phyloP scores from a whole-genome alignment of 1,284 basidiomycete genomes.

The Golubevia sp. region DNA sequence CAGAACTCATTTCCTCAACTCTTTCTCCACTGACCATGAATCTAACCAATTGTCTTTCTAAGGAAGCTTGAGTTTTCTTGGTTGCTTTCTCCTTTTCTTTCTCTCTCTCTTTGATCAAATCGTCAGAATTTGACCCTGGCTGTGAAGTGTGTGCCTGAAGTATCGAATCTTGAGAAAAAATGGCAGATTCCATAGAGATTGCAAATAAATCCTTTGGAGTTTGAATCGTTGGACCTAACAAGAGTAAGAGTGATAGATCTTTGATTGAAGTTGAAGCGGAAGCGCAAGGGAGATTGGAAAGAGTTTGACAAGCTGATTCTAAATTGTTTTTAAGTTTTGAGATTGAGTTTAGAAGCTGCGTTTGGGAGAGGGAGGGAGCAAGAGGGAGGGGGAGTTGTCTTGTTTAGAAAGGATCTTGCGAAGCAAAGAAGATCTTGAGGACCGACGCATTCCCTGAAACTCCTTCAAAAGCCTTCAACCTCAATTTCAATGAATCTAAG shows the following conservation, averaged over 20 bases:
- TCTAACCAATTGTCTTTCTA: background rate
- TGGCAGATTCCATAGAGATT: background rate
- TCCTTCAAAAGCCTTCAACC: no score
- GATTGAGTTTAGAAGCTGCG: background rate
- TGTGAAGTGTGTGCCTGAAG: background rate
- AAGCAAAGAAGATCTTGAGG: no score
- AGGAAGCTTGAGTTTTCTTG: background rate
- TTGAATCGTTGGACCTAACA: background rate
- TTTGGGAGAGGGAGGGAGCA: background rate
- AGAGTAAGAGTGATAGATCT: background rate
- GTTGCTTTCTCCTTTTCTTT: background rate
- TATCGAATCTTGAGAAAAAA: background rate
- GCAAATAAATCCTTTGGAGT: background rate
- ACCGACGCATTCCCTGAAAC: no score
- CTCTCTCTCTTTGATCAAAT: background rate
- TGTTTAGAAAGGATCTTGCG: no score
- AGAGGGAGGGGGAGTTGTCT: no score
- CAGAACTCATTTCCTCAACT: no score
- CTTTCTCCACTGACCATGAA: background rate
- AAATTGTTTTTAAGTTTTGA: background rate
- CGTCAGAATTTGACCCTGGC: background rate
- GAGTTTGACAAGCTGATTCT: background rate
- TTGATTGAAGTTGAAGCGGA: background rate
- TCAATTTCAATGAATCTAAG: no score
- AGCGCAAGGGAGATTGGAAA: background rate